Evolutionary conservation across 2,329 filamentous ascomycete genomes (phyloP), one percentile per base, ranked within the genome.

Genomic region (Chaetomium olivaceum): DNA sequence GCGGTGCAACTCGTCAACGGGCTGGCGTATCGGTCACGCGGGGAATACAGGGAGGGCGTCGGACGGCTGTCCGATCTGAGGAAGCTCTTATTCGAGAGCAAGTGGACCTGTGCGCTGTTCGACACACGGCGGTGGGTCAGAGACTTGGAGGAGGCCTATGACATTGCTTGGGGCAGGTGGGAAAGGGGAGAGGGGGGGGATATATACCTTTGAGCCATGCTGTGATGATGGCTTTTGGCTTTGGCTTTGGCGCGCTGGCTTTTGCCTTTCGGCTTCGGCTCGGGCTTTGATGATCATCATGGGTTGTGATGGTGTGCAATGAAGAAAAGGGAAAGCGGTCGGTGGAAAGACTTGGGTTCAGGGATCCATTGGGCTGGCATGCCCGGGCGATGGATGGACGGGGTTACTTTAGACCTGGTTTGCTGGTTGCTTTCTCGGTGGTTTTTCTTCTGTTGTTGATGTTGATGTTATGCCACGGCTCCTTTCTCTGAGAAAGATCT

Each of bases 41-140:
- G 5, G 19, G 51, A 50, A 4, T 82, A 83, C 63, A 83, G 85
- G 7, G 77, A 85, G 68, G 86, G 86, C 2, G 73, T 74, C 11
- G 95, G 95, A 1, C 84, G 93, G 63, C 80, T 99, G 61, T 86
- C 88, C 59, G 89, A 96, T 65, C 81, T 99, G 66, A 87, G 95
- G 68, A 90, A 87, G 74, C 81, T 97, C 73, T 79, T 99, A 12
- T 98, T 93, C 80, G 85, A 92, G 68, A 89, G 87, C 73, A 89
- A 94, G 71, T 96, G 92, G 91, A 87, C 82, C 31, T 96, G 93
- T 77, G 91, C 90, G 16, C 82, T 99, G 52, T 99, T 99, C 76
- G 88, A 99, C 77, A 99, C 95, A 6, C 86, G 83, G 71, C 85
- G 95, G 71, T 99, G 95, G 95, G 94, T 98, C 29, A 80, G 83